These are phyloP conservation scores for Calonectria henricotiae DNA, from an alignment of 2,329 filamentous ascomycete species.

Conservation along the genomic window DNA sequence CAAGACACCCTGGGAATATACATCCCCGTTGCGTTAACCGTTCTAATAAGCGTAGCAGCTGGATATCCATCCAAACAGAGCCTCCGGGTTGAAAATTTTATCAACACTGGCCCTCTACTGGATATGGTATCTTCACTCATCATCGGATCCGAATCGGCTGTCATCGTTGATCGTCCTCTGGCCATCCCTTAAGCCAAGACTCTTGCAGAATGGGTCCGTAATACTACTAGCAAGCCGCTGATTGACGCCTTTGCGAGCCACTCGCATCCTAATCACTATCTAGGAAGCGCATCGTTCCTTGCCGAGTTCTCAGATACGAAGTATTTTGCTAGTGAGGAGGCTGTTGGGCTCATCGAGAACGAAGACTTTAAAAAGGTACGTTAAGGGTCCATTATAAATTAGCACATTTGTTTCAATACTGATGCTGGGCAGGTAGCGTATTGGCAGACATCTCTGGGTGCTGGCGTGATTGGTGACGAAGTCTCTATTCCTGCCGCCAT, in stretches of 20 bases:
- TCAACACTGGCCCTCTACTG: conserved; percentile 30
- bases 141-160: conserved; percentile 38
- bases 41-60: background rate
- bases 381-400: background rate
- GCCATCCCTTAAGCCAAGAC: conserved; percentile 31
- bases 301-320: conserved; percentile 34
- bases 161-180: conserved; percentile 37
- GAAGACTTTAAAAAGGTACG: conserved; percentile 35
- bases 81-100: conserved; percentile 30
- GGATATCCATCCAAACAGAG: background rate
- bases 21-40: background rate
- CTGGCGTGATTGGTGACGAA: conserved; percentile 16
- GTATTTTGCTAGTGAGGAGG: conserved; percentile 34
- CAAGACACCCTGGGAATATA: background rate
- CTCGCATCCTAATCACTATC: conserved; percentile 40
- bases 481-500: conserved; percentile 30
- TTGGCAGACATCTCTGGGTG: conserved; percentile 27
- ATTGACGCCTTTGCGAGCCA: conserved; percentile 40
- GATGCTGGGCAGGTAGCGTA: conserved; percentile 5
- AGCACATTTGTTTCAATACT: background rate
- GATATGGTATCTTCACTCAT: conserved; percentile 41
- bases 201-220: conserved; percentile 35
- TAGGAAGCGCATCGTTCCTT: conserved; percentile 31
- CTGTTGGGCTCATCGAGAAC: conserved; percentile 29
- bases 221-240: conserved; percentile 39